Evolutionary conservation across 192 early-diverging fungal species (phyloP).

Genomic region (Pilaira anomala): DNA sequence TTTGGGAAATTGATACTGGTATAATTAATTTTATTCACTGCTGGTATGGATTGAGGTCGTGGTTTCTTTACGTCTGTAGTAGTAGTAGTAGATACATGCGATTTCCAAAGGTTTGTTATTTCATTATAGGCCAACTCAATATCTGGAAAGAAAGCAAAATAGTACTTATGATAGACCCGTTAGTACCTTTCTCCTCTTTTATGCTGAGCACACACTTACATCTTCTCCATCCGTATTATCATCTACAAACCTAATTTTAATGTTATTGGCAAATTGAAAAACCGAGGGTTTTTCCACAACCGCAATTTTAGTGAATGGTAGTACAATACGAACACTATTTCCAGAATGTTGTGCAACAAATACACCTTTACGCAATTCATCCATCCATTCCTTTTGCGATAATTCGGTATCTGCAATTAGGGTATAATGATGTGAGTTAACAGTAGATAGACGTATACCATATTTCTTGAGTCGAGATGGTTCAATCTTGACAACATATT

Average conservation of each 20-base stretch:
- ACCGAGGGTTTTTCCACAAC: conserved; percentile 48
- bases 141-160: conserved; percentile 62
- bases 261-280: conserved; percentile 46
- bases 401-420: conserved; percentile 56
- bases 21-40: background rate
- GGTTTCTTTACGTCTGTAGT: background rate
- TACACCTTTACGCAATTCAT: conserved; percentile 48
- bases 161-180: no score
- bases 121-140: conserved; percentile 32
- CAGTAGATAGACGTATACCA: conserved; percentile 44
- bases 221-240: conserved; percentile 36
- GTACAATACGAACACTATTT: conserved; percentile 54
- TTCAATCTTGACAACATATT: conserved; percentile 46
- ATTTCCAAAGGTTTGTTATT: conserved; percentile 16
- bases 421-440: conserved; percentile 37
- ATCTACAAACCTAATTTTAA: conserved; percentile 50
- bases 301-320: conserved; percentile 54
- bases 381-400: conserved; percentile 55
- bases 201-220: conserved; percentile 35
- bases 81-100: background rate
- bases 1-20: background rate
- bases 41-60: conserved; percentile 25
- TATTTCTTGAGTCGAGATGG: conserved; percentile 33
- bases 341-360: conserved; percentile 56
- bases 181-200: no score